Evolutionary conservation across 1,284 basidiomycete species (phyloP), one percentile per base, ranked within the genome.

Genomic region (Ustilago lituana): DNA sequence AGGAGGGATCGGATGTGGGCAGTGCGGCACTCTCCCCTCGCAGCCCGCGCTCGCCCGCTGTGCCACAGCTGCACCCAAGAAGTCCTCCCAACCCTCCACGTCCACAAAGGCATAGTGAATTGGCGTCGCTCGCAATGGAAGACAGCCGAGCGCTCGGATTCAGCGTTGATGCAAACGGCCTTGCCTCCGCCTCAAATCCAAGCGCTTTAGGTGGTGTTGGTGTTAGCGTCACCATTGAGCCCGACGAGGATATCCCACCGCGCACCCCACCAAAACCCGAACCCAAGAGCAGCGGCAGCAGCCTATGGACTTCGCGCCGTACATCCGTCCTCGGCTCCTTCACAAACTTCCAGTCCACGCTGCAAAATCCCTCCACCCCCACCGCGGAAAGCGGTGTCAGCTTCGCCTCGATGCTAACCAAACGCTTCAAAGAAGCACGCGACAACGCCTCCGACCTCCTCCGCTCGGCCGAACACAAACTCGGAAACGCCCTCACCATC

Each of bases 401-500:
- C n/a, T 59, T 68, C 14, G 48, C 59, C 6, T 33, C 38, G 14
- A 55, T 58, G 48, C 57, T 65, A n/a, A 33, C 62, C 15, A 58
- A 50, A 41, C 53, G 54, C 1, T 33, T 71, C 55, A 62, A 60
- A 14, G 58, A 66, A 41, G 68, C 68, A 0, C 43, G 51, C 4
- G 35, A 53, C 6, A 56, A 56, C 26, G 68, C 68, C 0, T 58
- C 50, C 5, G 68, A 71, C 20, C 22, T 71, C 9, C 52, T 71
- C 5, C 33, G 48, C 1, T 62, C 66, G 32, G 68, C 63, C 0
- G 68, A 71, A n/a, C 33, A 59, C 8, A 65, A 66, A 17, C 38
- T 71, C 10, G 68, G 68, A 19, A 65, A 58, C 20, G 68, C 68
- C 10, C 62, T 71, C 63, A 63, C 59, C 19, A 53, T 71, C 14